These are phyloP conservation scores for Plantago elongata DNA, from an alignment of 257 asterid species.

Conservation along the genomic window DNA sequence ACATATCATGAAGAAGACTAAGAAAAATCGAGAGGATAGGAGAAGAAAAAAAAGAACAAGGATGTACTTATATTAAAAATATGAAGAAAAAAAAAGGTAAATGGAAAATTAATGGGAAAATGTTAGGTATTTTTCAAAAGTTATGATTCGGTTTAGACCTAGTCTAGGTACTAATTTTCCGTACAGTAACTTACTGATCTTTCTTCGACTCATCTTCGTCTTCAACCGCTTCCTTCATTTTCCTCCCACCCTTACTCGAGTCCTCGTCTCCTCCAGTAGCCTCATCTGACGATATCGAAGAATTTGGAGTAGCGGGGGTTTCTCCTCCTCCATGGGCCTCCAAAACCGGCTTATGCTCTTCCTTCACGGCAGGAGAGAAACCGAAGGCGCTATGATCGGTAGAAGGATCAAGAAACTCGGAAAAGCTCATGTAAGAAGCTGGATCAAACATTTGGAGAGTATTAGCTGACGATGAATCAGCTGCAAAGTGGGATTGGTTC, in stretches of 20 bases:
- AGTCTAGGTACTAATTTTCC: not conserved
- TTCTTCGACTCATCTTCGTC: slow-evolving; percentile 44
- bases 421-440: slow-evolving; percentile 40
- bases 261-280: slow-evolving; percentile 41
- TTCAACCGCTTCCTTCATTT: slow-evolving; percentile 30
- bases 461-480: slow-evolving; percentile 25
- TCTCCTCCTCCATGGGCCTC: slow-evolving; percentile 25
- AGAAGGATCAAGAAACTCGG: slow-evolving; percentile 44
- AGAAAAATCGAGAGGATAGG: too few species aligned
- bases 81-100: too few species aligned
- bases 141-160: too few species aligned
- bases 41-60: too few species aligned
- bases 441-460: slow-evolving; percentile 44
- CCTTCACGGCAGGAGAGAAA: slow-evolving; percentile 23
- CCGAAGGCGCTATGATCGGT: slow-evolving; percentile 27
- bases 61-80: too few species aligned
- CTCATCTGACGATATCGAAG: slow-evolving; percentile 63
- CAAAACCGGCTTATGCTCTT: slow-evolving; percentile 22
- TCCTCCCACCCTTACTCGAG: slow-evolving; percentile 28
- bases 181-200: slow-evolving; percentile 29
- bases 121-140: too few species aligned
- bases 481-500: slow-evolving; percentile 22
- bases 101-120: too few species aligned
- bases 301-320: slow-evolving; percentile 51
- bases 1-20: too few species aligned